These are phyloP conservation scores for Polyrhizophydium stewartii DNA, from an alignment of 371 early-diverging fungal species.

Conservation along the genomic window DNA sequence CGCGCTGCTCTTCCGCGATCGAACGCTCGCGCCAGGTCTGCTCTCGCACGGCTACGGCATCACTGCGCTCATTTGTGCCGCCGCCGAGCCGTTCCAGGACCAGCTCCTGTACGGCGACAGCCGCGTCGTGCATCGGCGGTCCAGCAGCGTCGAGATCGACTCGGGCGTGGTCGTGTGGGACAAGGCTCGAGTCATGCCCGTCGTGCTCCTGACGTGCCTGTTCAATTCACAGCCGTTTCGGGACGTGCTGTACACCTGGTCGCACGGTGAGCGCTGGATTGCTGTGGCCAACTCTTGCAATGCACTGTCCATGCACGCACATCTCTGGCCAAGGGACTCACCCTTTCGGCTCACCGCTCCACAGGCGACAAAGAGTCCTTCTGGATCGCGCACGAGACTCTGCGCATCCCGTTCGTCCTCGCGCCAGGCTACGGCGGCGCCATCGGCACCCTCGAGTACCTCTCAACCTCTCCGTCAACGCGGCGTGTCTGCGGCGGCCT, in stretches of 20 bases:
- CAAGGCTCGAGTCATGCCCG: constrained; percentile 19
- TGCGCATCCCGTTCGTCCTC: constrained; percentile 8
- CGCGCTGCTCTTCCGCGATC: constrained; percentile 60
- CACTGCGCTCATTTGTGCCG: constrained; percentile 2
- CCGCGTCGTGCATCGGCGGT: background rate
- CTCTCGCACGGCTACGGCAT: background rate
- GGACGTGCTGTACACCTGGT: background rate
- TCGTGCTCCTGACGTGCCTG: constrained; percentile 21
- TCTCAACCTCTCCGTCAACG: no score
- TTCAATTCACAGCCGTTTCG: constrained; percentile 20
- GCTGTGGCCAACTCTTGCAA: background rate
- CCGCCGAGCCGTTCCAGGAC: background rate
- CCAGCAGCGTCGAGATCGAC: constrained; percentile 30
- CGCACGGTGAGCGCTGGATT: constrained; percentile 1
- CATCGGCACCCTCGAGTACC: constrained; percentile 6
- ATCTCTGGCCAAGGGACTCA: background rate
- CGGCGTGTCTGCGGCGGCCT: constrained; percentile 14
- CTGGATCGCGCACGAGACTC: constrained; percentile 17
- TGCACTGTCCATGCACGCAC: no score
- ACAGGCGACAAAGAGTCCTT: constrained; percentile 31
- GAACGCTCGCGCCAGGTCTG: constrained; percentile 12
- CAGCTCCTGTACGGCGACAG: background rate
- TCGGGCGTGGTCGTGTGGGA: constrained; percentile 36
- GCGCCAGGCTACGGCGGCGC: constrained; percentile 12
- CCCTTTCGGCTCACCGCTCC: background rate